Evolutionary conservation across 495 filamentous ascomycete genomes (phyloP).

Genomic region (Neurospora hispaniola): DNA sequence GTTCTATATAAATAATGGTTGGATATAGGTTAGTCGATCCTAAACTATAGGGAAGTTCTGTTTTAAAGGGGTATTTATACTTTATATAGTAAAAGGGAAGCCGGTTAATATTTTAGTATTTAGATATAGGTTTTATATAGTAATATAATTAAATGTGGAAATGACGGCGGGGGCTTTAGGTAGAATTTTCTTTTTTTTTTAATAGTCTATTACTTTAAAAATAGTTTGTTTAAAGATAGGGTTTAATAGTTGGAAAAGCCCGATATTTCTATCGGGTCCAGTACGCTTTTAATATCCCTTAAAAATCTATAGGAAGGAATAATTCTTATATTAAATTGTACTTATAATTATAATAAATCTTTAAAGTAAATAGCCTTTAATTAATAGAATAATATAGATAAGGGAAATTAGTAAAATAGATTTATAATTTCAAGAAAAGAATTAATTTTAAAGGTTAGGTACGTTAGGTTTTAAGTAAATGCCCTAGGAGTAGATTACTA

Average conservation of each 20-base stretch:
- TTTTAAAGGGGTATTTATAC: too few species aligned
- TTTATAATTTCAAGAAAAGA: conserved; percentile 62
- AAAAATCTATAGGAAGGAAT: conserved; percentile 60
- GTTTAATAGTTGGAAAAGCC: conserved; percentile 49
- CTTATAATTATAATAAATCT: conserved; percentile 63
- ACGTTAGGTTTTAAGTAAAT: conserved; percentile 41
- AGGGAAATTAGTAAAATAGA: conserved; percentile 65
- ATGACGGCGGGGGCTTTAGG: conserved; percentile 50
- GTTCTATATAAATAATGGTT: conserved; percentile 62
- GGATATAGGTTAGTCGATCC: conserved; percentile 47
- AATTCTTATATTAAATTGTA: conserved; percentile 57
- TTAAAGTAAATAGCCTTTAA: conserved; percentile 64
- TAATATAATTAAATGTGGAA: conserved; percentile 56
- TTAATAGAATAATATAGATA: conserved; percentile 67
- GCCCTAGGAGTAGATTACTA: conserved; percentile 44
- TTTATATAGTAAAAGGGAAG: too few species aligned
- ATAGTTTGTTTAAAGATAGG: conserved; percentile 20
- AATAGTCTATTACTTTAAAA: conserved; percentile 47
- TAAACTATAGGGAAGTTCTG: too few species aligned
- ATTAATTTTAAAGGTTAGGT: conserved; percentile 61
- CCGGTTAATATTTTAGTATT: too few species aligned
- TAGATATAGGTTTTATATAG: conserved; percentile 39
- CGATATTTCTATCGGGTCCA: conserved; percentile 52
- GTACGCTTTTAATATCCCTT: conserved; percentile 57
- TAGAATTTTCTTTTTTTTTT: conserved; percentile 66